Evolutionary conservation across 2,329 filamentous ascomycete species (phyloP).

Genomic region (Neoscytalidium dimidiatum): DNA sequence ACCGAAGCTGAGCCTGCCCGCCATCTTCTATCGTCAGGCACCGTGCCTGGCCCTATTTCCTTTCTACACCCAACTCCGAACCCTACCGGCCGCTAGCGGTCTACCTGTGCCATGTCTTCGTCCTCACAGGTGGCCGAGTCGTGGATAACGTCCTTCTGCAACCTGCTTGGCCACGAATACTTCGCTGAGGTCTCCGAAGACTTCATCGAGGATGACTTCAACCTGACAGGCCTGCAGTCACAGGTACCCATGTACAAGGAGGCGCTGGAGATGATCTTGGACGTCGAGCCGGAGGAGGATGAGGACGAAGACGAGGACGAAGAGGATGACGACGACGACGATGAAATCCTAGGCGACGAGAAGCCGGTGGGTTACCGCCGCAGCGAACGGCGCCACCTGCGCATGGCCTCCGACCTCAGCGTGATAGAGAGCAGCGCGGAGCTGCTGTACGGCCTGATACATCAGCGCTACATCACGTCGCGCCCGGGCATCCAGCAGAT

Average conservation of each 20-base stretch:
- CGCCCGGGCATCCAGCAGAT: slow-evolving; percentile 96
- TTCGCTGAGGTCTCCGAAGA: slow-evolving; percentile 99
- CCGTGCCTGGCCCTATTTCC: slow-evolving; percentile 15
- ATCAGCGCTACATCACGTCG: slow-evolving; percentile 97
- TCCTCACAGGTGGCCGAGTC: slow-evolving; percentile 71
- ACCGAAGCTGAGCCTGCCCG: slow-evolving; percentile 12
- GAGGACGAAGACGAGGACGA: slow-evolving; percentile 80
- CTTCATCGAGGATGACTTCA: slow-evolving; percentile 99
- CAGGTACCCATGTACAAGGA: slow-evolving; percentile 99
- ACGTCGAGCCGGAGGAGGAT: slow-evolving; percentile 94
- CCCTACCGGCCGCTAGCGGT: not conserved
- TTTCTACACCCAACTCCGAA: slow-evolving; percentile 9
- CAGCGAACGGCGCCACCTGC: slow-evolving; percentile 68
- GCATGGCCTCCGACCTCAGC: slow-evolving; percentile 88
- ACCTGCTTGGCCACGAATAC: slow-evolving; percentile 93
- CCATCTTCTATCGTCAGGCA: slow-evolving; percentile 15
- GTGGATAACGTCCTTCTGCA: slow-evolving; percentile 98
- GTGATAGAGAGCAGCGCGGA: slow-evolving; percentile 98
- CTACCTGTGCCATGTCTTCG: slow-evolving; percentile 52
- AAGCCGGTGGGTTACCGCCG: slow-evolving; percentile 60
- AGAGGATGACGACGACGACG: slow-evolving; percentile 64
- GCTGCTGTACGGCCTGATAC: slow-evolving; percentile 95
- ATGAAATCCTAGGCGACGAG: slow-evolving; percentile 47
- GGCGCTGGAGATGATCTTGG: slow-evolving; percentile 97
- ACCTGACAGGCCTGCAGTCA: slow-evolving; percentile 89